Conservation (phyloP, 2,329 filamentous ascomycete genomes). For the Huntiella decipiens region DNA sequence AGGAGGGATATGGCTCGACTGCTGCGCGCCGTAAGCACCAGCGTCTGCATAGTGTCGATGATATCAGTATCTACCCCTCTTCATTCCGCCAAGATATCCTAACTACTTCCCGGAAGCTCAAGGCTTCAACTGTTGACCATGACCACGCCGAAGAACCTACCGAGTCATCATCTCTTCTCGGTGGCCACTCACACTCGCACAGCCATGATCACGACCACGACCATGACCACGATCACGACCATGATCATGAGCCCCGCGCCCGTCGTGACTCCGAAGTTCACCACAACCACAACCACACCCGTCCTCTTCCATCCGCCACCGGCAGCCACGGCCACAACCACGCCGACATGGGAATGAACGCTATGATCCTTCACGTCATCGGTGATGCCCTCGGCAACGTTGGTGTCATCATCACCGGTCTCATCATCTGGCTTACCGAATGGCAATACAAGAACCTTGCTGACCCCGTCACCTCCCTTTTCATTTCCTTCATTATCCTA, state of each 20-base stretch:
- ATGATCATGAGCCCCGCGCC: constrained; percentile 13
- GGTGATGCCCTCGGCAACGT: constrained; percentile 76
- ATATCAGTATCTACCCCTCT: constrained; percentile 73
- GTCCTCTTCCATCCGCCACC: constrained; percentile 40
- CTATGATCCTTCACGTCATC: constrained; percentile 56
- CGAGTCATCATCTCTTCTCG: constrained; percentile 30
- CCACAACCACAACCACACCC: constrained; percentile 59
- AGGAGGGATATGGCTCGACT: constrained; percentile 24
- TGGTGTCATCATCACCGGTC: constrained; percentile 63
- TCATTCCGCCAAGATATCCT: constrained; percentile 89
- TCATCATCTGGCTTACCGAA: constrained; percentile 79
- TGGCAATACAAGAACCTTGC: constrained; percentile 71
- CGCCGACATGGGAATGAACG: constrained; percentile 87
- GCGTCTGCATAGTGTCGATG: constrained; percentile 46
- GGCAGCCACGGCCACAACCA: constrained; percentile 58
- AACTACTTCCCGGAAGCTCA: constrained; percentile 33
- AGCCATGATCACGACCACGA: constrained; percentile 10
- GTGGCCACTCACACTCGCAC: constrained; percentile 16
- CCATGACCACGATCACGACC: constrained; percentile 7
- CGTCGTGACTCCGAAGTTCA: constrained; percentile 38
- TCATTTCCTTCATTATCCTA: constrained; percentile 71
- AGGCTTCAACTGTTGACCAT: constrained; percentile 28
- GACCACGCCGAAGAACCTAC: constrained; percentile 20
- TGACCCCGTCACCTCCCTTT: constrained; percentile 77
- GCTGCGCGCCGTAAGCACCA: constrained; percentile 16